phyloP scores from a whole-genome alignment of 164 flowering plant species.

The Dillenia turbinata region DNA sequence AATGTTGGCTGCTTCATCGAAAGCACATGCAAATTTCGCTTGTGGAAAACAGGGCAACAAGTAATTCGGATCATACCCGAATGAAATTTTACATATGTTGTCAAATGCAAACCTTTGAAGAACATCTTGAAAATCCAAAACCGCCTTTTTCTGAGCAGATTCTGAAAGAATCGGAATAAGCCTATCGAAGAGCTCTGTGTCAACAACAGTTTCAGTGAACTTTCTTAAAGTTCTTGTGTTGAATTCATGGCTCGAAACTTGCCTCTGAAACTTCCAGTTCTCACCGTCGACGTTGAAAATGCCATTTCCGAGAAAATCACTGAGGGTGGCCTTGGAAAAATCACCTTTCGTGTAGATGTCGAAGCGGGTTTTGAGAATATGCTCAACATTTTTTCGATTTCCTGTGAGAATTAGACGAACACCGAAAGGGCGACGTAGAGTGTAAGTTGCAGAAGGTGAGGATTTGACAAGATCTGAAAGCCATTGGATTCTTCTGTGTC shows the following conservation, averaged over 20 bases:
- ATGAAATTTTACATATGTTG: constrained; percentile 23
- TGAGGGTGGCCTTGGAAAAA: neutral
- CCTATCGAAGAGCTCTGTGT: constrained; percentile 19
- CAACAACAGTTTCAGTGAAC: constrained; percentile 24
- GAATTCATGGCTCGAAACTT: constrained; percentile 26
- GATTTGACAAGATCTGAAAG: constrained; percentile 1
- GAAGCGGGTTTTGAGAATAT: constrained; percentile 21
- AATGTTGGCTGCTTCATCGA: constrained; percentile 13
- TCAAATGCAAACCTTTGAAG: constrained; percentile 26
- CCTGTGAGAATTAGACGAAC: constrained; percentile 15
- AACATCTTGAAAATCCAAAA: constrained; percentile 23
- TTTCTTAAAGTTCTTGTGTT: constrained; percentile 21
- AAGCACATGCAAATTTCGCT: constrained; percentile 17
- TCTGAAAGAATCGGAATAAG: constrained; percentile 16
- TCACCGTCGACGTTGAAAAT: constrained; percentile 28
- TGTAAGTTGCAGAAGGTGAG: constrained; percentile 14
- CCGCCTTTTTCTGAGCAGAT: constrained; percentile 5
- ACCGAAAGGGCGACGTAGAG: constrained; percentile 19
- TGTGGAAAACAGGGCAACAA: constrained; percentile 17
- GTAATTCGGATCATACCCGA: constrained; percentile 24
- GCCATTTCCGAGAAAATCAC: constrained; percentile 24
- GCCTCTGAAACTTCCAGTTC: constrained; percentile 25
- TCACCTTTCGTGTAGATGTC: constrained; percentile 18
- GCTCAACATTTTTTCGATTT: constrained; percentile 16
- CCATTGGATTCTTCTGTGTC: constrained; percentile 14